These are phyloP conservation scores for Plasmopara halstedii DNA, from an alignment of 352 stramenopile species.

Conservation along the genomic window DNA sequence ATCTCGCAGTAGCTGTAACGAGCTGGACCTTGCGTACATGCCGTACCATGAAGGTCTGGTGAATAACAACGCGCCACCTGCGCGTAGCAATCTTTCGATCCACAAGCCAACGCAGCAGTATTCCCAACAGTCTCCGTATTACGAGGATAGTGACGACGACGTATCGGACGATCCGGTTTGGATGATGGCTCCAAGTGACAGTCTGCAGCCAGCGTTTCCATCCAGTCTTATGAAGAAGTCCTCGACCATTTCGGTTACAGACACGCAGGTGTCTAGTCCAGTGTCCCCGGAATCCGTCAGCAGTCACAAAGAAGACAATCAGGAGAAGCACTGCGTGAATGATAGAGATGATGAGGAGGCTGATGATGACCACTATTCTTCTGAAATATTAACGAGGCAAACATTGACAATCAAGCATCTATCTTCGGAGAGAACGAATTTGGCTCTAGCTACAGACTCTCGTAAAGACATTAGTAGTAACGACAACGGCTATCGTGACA, in stretches of 20 bases:
- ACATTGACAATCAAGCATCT: slow-evolving; percentile 20
- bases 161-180: slow-evolving; percentile 60
- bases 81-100: slow-evolving; percentile 31
- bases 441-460: slow-evolving; percentile 7
- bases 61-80: slow-evolving; percentile 27
- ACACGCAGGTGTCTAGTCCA: slow-evolving; percentile 20
- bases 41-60: slow-evolving; percentile 42
- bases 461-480: slow-evolving; percentile 2
- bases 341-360: slow-evolving; percentile 22
- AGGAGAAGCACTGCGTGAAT: slow-evolving; percentile 10
- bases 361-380: slow-evolving; percentile 21
- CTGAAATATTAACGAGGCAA: slow-evolving; percentile 14
- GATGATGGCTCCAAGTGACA: slow-evolving; percentile 57
- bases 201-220: slow-evolving; percentile 46
- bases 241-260: slow-evolving; percentile 24
- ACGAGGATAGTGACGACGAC: slow-evolving; percentile 38
- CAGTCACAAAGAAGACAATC: slow-evolving; percentile 27
- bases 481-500: slow-evolving; percentile 39
- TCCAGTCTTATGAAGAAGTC: slow-evolving; percentile 59
- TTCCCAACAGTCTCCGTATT: slow-evolving; percentile 21
- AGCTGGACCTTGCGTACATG: slow-evolving; percentile 42
- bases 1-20: slow-evolving; percentile 12
- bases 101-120: slow-evolving; percentile 15
- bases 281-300: slow-evolving; percentile 20
- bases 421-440: slow-evolving; percentile 25